Evolutionary conservation across 257 asterid species (phyloP).

Genomic region (Primulina tabacum): DNA sequence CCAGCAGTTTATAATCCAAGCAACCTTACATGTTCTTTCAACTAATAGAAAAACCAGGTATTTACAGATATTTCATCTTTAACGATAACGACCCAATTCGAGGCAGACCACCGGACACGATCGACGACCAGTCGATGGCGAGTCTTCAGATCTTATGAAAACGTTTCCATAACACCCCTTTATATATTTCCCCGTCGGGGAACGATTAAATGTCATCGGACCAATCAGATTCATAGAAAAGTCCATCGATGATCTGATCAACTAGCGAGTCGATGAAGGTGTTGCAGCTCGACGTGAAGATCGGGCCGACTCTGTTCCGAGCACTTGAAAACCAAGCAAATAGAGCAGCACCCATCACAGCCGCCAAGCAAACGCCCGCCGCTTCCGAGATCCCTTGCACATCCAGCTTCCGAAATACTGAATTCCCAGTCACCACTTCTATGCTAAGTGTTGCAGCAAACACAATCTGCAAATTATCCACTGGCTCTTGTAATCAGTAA

Average conservation of each 20-base stretch:
- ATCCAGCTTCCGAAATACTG: slow-evolving; percentile 70
- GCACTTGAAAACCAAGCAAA: slow-evolving; percentile 82
- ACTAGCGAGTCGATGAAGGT: slow-evolving; percentile 67
- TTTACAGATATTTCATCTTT: too few relatives aligned
- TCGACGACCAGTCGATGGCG: too few relatives aligned
- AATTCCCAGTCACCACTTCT: slow-evolving; percentile 75
- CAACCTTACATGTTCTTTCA: too few relatives aligned
- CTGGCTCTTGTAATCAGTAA: not conserved
- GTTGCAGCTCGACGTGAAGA: slow-evolving; percentile 63
- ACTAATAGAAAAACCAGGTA: too few relatives aligned
- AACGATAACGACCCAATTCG: too few relatives aligned
- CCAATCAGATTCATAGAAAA: slow-evolving; percentile 63
- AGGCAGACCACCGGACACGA: too few relatives aligned
- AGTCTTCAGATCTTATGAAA: too few relatives aligned
- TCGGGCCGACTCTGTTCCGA: slow-evolving; percentile 61
- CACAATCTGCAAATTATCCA: slow-evolving; percentile 43
- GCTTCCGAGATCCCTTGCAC: slow-evolving; percentile 65
- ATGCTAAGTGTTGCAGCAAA: slow-evolving; percentile 71
- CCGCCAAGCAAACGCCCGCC: slow-evolving; percentile 59
- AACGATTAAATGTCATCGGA: slow-evolving; percentile 38
- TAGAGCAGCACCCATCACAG: slow-evolving; percentile 60
- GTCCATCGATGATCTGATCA: slow-evolving; percentile 73
- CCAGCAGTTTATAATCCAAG: too few relatives aligned
- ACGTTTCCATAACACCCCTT: too few relatives aligned
- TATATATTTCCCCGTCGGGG: too few relatives aligned